Percentiles rank a stretch among this genome's conserved stretches.
phyloP scores from a whole-genome alignment of 108 stramenopile species.

The Aurantiochytrium sp. region DNA sequence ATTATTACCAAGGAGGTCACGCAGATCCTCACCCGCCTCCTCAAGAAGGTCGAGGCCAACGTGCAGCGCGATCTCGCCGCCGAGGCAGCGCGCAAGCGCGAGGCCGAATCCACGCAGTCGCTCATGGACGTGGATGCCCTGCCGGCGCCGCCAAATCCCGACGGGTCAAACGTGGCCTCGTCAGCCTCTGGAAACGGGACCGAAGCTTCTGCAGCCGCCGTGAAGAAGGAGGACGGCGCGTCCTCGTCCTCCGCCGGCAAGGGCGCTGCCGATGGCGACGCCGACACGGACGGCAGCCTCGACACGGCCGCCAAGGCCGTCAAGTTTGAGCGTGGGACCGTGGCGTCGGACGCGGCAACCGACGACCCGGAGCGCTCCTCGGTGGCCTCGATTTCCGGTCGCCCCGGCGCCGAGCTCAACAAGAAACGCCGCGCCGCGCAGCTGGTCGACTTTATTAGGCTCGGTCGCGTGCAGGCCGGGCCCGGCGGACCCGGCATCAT shows the following conservation, averaged over 20 bases:
- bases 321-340: too few relatives aligned
- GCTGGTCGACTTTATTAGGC: not conserved
- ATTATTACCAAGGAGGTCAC: constrained; percentile 1
- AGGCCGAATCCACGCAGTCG: not conserved
- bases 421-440: not conserved
- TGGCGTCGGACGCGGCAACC: too few relatives aligned
- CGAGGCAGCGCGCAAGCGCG: not conserved
- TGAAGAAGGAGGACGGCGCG: not conserved
- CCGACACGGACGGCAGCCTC: not conserved
- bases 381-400: too few relatives aligned
- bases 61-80: not conserved
- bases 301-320: too few relatives aligned
- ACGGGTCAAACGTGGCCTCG: not conserved
- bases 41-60: not conserved
- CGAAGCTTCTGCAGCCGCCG: too few relatives aligned
- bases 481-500: not conserved
- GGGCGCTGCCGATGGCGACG: not conserved
- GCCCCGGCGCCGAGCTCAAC: not conserved
- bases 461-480: not conserved
- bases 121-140: not conserved
- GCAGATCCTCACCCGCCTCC: not conserved
- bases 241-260: not conserved
- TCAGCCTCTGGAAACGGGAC: too few relatives aligned
- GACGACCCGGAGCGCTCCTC: not conserved
- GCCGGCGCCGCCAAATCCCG: not conserved